Conservation (phyloP, 2,329 filamentous ascomycete genomes). For the Penicillium decumbens region DNA sequence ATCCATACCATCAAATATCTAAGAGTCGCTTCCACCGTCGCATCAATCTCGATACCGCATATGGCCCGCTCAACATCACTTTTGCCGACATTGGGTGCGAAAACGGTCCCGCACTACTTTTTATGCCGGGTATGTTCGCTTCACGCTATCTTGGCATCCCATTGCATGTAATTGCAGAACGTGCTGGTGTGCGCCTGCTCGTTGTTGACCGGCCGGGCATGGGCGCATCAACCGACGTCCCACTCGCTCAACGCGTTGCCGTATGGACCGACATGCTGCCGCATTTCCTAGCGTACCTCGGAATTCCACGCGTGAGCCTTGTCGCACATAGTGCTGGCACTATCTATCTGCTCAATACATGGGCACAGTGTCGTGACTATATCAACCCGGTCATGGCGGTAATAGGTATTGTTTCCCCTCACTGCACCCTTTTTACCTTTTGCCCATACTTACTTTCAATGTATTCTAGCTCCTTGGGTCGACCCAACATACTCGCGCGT, state of each 20-base stretch:
- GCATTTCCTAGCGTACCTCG: conserved; percentile 34
- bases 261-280: conserved; percentile 44
- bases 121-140: conserved; percentile 27
- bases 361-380: conserved; percentile 8
- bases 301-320: conserved; percentile 31
- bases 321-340: conserved; percentile 43
- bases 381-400: conserved; percentile 9
- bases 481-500: conserved; percentile 36
- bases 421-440: not conserved
- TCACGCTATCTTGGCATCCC: conserved; percentile 23
- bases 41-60: conserved; percentile 13
- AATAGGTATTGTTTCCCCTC: conserved; percentile 10
- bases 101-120: conserved; percentile 15
- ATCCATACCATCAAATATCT: conserved; percentile 12
- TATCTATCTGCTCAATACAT: conserved; percentile 43
- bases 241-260: conserved; percentile 33
- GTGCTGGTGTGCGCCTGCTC: conserved; percentile 22
- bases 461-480: conserved; percentile 41
- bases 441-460: too few relatives aligned
- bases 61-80: conserved; percentile 18
- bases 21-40: conserved; percentile 20
- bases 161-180: conserved; percentile 23
- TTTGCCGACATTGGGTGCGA: conserved; percentile 23
- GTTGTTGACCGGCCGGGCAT: conserved; percentile 24
- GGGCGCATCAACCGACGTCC: conserved; percentile 42